A percentile compares a stretch with the other conserved stretches of the same genome.
Conservation (phyloP, 1,139 yeast genomes). For the Trichomonascaceae sp. region DNA sequence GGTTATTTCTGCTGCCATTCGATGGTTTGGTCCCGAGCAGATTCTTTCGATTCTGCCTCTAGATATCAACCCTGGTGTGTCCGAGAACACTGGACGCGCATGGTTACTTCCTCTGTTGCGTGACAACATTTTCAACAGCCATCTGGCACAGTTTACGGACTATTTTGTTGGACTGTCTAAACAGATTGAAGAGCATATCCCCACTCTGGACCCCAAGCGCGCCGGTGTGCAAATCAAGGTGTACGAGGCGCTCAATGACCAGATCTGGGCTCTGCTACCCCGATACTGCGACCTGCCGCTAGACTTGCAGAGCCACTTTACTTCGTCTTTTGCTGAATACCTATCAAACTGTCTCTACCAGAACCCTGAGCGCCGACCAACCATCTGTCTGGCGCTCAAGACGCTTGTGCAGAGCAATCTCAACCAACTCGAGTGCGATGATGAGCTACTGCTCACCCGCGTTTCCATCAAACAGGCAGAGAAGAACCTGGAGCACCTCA, state of each 20-base stretch:
- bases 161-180: constrained; percentile 58
- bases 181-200: constrained; percentile 17
- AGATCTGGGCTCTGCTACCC: constrained; percentile 85
- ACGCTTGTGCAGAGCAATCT: constrained; percentile 66
- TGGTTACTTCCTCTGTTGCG: constrained; percentile 91
- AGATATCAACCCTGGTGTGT: constrained; percentile 42
- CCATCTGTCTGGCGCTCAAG: constrained; percentile 70
- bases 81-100: constrained; percentile 57
- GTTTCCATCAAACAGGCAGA: constrained; percentile 47
- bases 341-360: constrained; percentile 66
- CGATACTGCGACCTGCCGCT: constrained; percentile 78
- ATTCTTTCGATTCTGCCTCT: constrained; percentile 63
- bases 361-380: constrained; percentile 60
- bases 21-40: constrained; percentile 75
- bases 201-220: constrained; percentile 28
- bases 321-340: constrained; percentile 63
- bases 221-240: constrained; percentile 47
- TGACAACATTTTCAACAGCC: constrained; percentile 67
- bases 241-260: constrained; percentile 73
- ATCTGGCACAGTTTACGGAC: constrained; percentile 46
- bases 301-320: constrained; percentile 53
- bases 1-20: constrained; percentile 65
- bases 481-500: constrained; percentile 45
- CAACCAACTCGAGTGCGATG: constrained; percentile 44
- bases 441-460: constrained; percentile 44